Evolutionary conservation across 768 basidiomycete species (phyloP).

Genomic region (Amylocystis lapponica): DNA sequence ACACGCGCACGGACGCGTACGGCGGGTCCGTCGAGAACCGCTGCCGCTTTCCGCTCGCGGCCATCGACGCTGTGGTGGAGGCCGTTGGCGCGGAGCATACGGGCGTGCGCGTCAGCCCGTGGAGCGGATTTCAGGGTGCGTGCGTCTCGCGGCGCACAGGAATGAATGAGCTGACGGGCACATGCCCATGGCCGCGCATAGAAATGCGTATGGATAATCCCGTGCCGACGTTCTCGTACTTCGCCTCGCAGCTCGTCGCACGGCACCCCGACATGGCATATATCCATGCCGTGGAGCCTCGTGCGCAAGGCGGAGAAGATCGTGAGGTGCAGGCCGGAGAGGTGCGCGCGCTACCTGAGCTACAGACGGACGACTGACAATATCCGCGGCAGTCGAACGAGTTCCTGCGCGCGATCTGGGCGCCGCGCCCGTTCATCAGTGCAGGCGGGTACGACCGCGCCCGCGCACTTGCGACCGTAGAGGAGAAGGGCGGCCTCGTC

Average conservation of each 20-base stretch:
- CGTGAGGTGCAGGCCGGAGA: constrained; percentile 2
- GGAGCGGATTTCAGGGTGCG: constrained; percentile 26
- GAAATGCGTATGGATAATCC: constrained; percentile 49
- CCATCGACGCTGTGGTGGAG: constrained; percentile 32
- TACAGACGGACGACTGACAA: background rate
- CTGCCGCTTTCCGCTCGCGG: constrained; percentile 37
- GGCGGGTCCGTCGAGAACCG: constrained; percentile 46
- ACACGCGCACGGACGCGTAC: constrained; percentile 42
- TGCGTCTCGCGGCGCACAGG: constrained; percentile 9
- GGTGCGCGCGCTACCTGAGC: background rate
- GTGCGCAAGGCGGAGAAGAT: constrained; percentile 5
- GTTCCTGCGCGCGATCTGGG: constrained; percentile 15
- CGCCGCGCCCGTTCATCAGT: constrained; percentile 5
- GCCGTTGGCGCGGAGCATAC: constrained; percentile 37
- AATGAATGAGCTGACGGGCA: background rate
- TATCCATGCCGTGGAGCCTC: constrained; percentile 31
- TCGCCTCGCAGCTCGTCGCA: constrained; percentile 34
- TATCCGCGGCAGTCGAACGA: constrained; percentile 9
- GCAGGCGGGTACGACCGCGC: constrained; percentile 17
- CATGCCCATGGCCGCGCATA: background rate
- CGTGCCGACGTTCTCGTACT: constrained; percentile 44
- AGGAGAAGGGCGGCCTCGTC: constrained; percentile 12
- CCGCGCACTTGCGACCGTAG: constrained; percentile 10
- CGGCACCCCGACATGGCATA: constrained; percentile 37
- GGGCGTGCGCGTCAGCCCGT: constrained; percentile 34